phyloP scores from a whole-genome alignment of 139 green algal species.

The Chlamydomonas eustigma region DNA sequence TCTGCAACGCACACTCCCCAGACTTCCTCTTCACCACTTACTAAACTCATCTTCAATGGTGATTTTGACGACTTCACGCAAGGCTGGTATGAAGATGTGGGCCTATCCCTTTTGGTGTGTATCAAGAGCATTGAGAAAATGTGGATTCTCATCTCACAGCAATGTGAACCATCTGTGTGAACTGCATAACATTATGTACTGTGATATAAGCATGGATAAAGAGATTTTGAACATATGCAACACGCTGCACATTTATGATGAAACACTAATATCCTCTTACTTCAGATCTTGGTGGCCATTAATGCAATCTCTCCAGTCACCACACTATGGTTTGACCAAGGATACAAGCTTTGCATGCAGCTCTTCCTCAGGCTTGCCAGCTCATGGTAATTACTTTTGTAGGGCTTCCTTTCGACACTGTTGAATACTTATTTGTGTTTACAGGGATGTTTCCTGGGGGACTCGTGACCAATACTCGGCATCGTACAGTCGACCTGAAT shows the following conservation, averaged over 20 bases:
- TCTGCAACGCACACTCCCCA: too few species aligned
- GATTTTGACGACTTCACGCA: slow-evolving; percentile 41
- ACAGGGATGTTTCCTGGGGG: neutral
- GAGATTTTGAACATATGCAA: too few species aligned
- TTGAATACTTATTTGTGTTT: neutral
- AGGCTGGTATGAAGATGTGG: slow-evolving; percentile 45
- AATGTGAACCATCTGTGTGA: too few species aligned
- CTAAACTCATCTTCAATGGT: neutral
- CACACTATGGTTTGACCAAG: neutral
- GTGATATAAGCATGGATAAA: too few species aligned
- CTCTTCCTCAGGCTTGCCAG: neutral
- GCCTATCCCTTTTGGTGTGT: slow-evolving; percentile 38
- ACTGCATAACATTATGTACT: too few species aligned
- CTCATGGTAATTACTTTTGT: too few species aligned
- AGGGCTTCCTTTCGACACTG: too few species aligned
- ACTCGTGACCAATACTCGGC: slow-evolving; percentile 27
- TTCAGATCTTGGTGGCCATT: slow-evolving; percentile 13
- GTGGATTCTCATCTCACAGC: too few species aligned
- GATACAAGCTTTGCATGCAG: neutral
- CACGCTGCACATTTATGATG: too few species aligned
- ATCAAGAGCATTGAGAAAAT: too few species aligned
- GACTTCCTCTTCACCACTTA: neutral
- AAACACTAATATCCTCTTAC: too few species aligned
- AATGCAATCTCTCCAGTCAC: neutral
- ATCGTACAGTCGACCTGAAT: slow-evolving; percentile 28